Conservation (phyloP, 2,329 filamentous ascomycete species). For the Didymella lethalis region DNA sequence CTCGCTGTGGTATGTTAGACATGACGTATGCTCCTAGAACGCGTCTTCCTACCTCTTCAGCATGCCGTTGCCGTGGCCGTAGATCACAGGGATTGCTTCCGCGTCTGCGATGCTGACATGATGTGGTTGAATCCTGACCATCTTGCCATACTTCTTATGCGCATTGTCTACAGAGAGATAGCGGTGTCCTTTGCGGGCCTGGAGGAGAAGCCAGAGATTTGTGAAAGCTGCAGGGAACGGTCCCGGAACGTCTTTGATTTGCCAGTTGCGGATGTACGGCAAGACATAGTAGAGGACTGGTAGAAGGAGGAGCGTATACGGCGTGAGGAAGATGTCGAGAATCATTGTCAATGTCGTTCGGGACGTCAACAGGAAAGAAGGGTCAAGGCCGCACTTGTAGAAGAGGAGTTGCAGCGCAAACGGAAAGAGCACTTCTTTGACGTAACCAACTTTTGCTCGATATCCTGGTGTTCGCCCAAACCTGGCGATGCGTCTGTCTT, state of each 20-base stretch:
- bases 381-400: background rate
- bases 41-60: slow-evolving; percentile 52
- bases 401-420: slow-evolving; percentile 16
- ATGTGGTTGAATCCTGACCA: slow-evolving; percentile 84
- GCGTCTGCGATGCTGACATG: slow-evolving; percentile 85
- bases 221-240: slow-evolving; percentile 73
- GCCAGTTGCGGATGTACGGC: slow-evolving; percentile 67
- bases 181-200: slow-evolving; percentile 66
- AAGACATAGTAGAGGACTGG: slow-evolving; percentile 65
- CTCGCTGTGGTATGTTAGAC: slow-evolving; percentile 60
- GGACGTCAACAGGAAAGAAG: slow-evolving; percentile 7
- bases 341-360: slow-evolving; percentile 35
- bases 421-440: slow-evolving; percentile 13
- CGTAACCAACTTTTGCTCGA: slow-evolving; percentile 8
- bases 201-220: slow-evolving; percentile 79
- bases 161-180: slow-evolving; percentile 70
- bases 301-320: slow-evolving; percentile 58
- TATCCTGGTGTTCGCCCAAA: background rate
- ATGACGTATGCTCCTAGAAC: background rate
- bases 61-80: slow-evolving; percentile 68
- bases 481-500: slow-evolving; percentile 14
- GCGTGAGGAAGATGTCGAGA: slow-evolving; percentile 52
- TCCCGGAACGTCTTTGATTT: slow-evolving; percentile 63
- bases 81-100: slow-evolving; percentile 76
- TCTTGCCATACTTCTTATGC: slow-evolving; percentile 78